A percentile compares a stretch with the other conserved stretches of the same genome.
Conservation (phyloP, 2,329 filamentous ascomycete species). For the Albophoma yamanashiensis region DNA sequence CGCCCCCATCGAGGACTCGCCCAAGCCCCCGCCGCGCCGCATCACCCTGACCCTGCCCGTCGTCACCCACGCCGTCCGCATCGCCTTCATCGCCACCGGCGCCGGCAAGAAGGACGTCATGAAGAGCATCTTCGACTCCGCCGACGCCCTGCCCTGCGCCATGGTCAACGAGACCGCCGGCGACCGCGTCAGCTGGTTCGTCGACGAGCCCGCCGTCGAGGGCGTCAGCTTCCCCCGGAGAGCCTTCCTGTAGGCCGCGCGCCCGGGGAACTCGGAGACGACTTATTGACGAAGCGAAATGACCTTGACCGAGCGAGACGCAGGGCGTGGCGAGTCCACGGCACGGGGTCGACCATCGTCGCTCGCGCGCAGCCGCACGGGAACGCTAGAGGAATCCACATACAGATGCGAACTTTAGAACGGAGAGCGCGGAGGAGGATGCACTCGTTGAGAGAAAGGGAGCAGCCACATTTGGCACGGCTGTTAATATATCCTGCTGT, state of each 20-base stretch:
- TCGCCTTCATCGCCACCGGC: constrained; percentile 88
- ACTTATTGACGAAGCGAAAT: neutral
- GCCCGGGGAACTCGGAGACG: neutral
- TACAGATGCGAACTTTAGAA: neutral
- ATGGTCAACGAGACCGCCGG: constrained; percentile 77
- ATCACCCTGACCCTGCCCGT: constrained; percentile 92
- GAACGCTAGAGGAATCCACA: neutral
- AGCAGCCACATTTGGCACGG: neutral
- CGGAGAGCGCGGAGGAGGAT: neutral
- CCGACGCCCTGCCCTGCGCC: constrained; percentile 69
- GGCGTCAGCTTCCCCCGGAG: constrained; percentile 74
- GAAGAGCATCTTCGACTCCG: constrained; percentile 82
- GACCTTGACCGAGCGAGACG: neutral
- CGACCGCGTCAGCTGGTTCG: constrained; percentile 92
- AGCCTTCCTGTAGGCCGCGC: constrained; percentile 39
- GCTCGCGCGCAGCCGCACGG: neutral
- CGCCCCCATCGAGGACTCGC: constrained; percentile 80
- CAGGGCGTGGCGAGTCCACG: neutral
- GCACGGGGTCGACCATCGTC: neutral
- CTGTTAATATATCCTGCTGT: neutral
- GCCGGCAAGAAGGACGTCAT: constrained; percentile 82
- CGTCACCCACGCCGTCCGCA: constrained; percentile 72
- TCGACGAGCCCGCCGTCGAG: constrained; percentile 75
- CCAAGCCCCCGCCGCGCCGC: constrained; percentile 82
- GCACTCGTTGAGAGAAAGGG: neutral